Conservation (phyloP, 495 filamentous ascomycete species). For the Aspergillus sclerotioniger region DNA sequence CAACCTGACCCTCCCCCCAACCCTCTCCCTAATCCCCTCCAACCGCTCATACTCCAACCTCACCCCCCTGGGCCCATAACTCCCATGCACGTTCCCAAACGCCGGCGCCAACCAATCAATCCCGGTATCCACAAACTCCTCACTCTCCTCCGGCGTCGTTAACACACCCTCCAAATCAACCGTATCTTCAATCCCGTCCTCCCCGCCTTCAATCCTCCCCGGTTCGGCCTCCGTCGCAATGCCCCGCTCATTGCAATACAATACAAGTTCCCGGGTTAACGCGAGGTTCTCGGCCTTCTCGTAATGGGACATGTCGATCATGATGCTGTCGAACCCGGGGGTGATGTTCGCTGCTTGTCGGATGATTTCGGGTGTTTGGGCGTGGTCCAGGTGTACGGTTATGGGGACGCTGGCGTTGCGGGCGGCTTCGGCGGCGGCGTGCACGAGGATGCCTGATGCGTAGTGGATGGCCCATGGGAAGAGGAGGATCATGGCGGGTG, state of each 20-base stretch:
- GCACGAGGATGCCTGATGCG: constrained; percentile 60
- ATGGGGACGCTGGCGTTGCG: constrained; percentile 66
- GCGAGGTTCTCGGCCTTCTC: constrained; percentile 78
- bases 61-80: constrained; percentile 73
- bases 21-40: constrained; percentile 57
- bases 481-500: constrained; percentile 78
- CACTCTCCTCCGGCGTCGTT: constrained; percentile 75
- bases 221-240: constrained; percentile 82
- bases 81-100: constrained; percentile 84
- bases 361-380: constrained; percentile 70
- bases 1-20: constrained; percentile 60
- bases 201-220: constrained; percentile 78
- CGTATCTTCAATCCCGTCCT: constrained; percentile 79
- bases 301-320: constrained; percentile 81
- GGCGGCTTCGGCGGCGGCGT: constrained; percentile 62
- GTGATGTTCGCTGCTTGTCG: constrained; percentile 58
- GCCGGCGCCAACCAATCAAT: constrained; percentile 83
- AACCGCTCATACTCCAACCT: constrained; percentile 72
- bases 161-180: constrained; percentile 69
- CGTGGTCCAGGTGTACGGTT: constrained; percentile 75
- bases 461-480: constrained; percentile 85
- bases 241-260: constrained; percentile 69
- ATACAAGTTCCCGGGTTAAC: constrained; percentile 66
- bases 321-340: constrained; percentile 74
- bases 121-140: constrained; percentile 73